Conservation (phyloP, 805 yeast species). For the Candida khao-thaluensis region DNA sequence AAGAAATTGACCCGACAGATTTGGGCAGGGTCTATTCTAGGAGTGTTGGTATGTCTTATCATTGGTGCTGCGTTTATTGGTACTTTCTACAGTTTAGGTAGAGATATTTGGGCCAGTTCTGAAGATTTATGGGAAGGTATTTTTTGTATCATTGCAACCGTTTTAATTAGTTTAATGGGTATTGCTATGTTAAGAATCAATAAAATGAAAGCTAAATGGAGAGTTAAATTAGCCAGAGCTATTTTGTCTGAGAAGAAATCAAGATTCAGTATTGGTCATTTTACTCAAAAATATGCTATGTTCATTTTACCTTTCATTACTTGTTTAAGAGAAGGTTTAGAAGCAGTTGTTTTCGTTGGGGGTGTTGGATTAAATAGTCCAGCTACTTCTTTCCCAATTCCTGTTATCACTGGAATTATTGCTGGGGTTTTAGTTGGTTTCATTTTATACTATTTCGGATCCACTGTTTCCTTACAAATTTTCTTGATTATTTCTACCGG, state of each 20-base stretch:
- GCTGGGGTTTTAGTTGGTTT: slow-evolving; percentile 76
- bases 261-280: slow-evolving; percentile 39
- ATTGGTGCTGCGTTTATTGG: slow-evolving; percentile 95
- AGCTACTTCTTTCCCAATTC: slow-evolving; percentile 77
- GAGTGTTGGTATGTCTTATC: slow-evolving; percentile 74
- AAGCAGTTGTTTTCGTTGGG: slow-evolving; percentile 46
- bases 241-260: slow-evolving; percentile 61
- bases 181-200: slow-evolving; percentile 93
- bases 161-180: slow-evolving; percentile 91
- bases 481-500: slow-evolving; percentile 87
- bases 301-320: slow-evolving; percentile 88
- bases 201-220: slow-evolving; percentile 97
- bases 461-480: slow-evolving; percentile 76
- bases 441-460: slow-evolving; percentile 77
- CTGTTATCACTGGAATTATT: slow-evolving; percentile 83
- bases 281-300: slow-evolving; percentile 73
- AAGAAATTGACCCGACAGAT: slow-evolving; percentile 72
- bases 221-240: slow-evolving; percentile 88
- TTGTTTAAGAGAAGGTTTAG: slow-evolving; percentile 89
- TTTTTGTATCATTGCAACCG: slow-evolving; percentile 85
- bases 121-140: slow-evolving; percentile 98
- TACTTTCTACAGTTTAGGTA: slow-evolving; percentile 76
- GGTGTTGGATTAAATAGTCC: slow-evolving; percentile 41
- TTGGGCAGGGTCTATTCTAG: slow-evolving; percentile 77
- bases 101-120: slow-evolving; percentile 80